Evolutionary conservation across 768 basidiomycete species (phyloP), one percentile per base, ranked within the genome.

Genomic region (Naganishia vishniacii): DNA sequence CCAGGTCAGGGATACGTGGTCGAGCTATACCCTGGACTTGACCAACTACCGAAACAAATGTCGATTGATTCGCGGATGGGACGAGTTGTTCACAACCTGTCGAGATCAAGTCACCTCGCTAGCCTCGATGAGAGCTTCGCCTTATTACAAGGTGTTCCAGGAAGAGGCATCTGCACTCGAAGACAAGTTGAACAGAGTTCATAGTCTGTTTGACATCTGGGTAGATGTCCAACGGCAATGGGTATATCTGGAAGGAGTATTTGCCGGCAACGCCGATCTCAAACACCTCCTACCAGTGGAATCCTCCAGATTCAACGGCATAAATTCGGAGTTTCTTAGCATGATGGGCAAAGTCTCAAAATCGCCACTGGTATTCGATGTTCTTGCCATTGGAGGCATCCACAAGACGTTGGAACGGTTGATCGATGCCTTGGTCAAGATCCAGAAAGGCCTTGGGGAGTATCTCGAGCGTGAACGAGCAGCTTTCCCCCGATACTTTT

Each of bases 321-420:
- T 99, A 82, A 97, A 99, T 76, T 85, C 90, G 47, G 95, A 99
- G 75, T 99, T 99, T 80, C 81, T 98, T 56, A 86, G 89, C 0
- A 92, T 97, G 68, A 98, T 99, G 95, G 98, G 97, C 82, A 94
- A 94, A 78, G 95, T 99, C 64, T 93, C 94, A 84, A 98, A 98
- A 79, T 97, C 94, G 15, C 93, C 95, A 0, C 94, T 97, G 77
- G 87, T 98, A 46, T 80, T 97, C 53, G 95, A 99, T 71, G 92
- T 99, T 62, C 85, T 98, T 83, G 93, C 93, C 74, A 94, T 98
- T 68, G 87, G 85, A 65, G 89, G 88, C 31, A 88, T 99, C 64
- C 95, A 99, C 80, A 98, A 99, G 80, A 92, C 88, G 68, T 80
- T 99, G 68, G 95, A 99, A 78, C 91, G 95, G 61, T 84, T 99